A percentile compares a stretch with the other conserved stretches of the same genome.
Conservation (phyloP, 371 early-diverging fungal genomes). For the Cokeromyces recurvatus region DNA sequence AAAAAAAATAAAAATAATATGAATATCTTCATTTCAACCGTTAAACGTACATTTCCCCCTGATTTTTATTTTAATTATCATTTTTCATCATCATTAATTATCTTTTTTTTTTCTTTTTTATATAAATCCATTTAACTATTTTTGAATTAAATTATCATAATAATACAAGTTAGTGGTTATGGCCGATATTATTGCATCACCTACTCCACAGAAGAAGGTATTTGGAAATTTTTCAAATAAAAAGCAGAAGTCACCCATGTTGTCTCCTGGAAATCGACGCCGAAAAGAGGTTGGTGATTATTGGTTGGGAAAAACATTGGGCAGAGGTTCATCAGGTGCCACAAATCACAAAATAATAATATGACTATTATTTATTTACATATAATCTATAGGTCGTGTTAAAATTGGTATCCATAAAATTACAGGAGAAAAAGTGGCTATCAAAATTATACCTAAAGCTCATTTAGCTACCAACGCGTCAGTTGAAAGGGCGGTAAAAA, state of each 20-base stretch:
- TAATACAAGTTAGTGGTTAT: too few species aligned
- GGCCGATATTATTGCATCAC: too few species aligned
- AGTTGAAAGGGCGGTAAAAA: constrained; percentile 79
- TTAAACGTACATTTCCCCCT: constrained; percentile 7
- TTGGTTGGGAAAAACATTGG: constrained; percentile 71
- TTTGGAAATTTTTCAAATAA: constrained; percentile 17
- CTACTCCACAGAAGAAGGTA: constrained; percentile 37
- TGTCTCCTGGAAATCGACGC: constrained; percentile 40
- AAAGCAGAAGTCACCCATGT: constrained; percentile 17
- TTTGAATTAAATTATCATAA: too few species aligned
- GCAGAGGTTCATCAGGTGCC: constrained; percentile 80
- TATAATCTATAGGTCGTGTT: constrained; percentile 57
- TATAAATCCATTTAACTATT: too few species aligned
- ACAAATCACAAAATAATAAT: not conserved
- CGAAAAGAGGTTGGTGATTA: constrained; percentile 73
- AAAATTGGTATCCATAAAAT: constrained; percentile 74
- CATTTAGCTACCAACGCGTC: constrained; percentile 53
- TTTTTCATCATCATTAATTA: constrained; percentile 2
- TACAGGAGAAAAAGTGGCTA: constrained; percentile 76
- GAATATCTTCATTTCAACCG: constrained; percentile 11
- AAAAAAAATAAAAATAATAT: constrained; percentile 1
- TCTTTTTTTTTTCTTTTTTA: constrained; percentile 8
- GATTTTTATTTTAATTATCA: constrained; percentile 3
- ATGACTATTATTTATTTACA: not conserved
- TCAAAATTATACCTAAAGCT: constrained; percentile 84